Base-by-base conservation (phyloP, 441 rosid species). In the Sinapis alba region DNA sequence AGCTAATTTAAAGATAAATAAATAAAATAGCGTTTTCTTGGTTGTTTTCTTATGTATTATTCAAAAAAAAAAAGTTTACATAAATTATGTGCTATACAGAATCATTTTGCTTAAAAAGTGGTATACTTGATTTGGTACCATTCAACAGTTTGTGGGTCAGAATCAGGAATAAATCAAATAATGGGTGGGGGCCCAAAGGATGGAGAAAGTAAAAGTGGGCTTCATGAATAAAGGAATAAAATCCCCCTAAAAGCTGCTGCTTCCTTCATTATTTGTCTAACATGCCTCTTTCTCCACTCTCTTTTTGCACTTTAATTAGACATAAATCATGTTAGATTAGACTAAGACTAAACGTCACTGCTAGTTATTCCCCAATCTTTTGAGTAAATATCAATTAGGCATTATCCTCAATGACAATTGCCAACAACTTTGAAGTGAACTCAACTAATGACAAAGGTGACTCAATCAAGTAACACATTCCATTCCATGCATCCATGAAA, bases 201-300 rank as follows among this genome's bases (percentile, higher is more conserved):
- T 41, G 45, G 6, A 24, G 74, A 78, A 78, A 78, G 78, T 68
- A 60, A 78, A 68, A 73, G 78, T 78, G 77, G 75, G 78, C 62
- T 78, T 78, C 71, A 68, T 73, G 66, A 78, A 57, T 68, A 73
- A 78, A 78, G 78, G 59, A 50, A 72, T 21, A 58, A 77, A 70
- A 67, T 2, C 41, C 41, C 71, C 45, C 30, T 15, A 60, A 78
- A 78, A 78, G 78, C 81, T 73, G 81, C 7, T 11, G 30, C 74
- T 77, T 62, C 78, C 66, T 43, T 43, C 78, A 78, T 78, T 69
- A 78, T 72, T 62, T 72, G 51, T 62, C 66, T 72, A 67, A 72
- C 81, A 78, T 67, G 78, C 66, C 32, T 78, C 69, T 65, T 27
- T 67, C 38, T 28, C 50, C 34, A 43, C 34, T 7, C 68, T 12